Conservation (phyloP, 2,329 filamentous ascomycete species). For the Fusarium nelsonii region DNA sequence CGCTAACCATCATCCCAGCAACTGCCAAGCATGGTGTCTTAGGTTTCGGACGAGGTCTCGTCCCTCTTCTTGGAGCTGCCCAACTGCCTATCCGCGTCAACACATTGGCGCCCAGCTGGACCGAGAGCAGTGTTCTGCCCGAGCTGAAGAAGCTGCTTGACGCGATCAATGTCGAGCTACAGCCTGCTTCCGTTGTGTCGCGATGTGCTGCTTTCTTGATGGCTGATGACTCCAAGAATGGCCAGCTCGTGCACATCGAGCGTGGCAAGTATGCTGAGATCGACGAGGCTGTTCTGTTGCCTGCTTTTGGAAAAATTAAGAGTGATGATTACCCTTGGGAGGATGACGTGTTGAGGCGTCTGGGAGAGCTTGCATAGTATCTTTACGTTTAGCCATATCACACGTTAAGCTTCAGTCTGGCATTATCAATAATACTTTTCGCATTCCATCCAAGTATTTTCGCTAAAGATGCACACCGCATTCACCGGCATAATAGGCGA, state of each 20-base stretch:
- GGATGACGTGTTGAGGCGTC: slow-evolving; percentile 52
- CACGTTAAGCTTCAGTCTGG: too few species aligned
- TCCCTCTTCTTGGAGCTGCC: slow-evolving; percentile 53
- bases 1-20: slow-evolving; percentile 48
- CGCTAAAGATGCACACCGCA: too few species aligned
- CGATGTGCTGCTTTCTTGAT: slow-evolving; percentile 63
- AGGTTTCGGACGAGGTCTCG: slow-evolving; percentile 64
- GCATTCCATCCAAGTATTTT: too few species aligned
- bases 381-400: too few species aligned
- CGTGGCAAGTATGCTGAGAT: slow-evolving; percentile 65
- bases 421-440: not conserved
- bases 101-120: slow-evolving; percentile 67
- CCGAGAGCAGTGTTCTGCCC: slow-evolving; percentile 62
- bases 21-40: slow-evolving; percentile 67
- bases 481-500: too few species aligned
- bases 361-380: slow-evolving; percentile 14
- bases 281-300: slow-evolving; percentile 59
- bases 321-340: slow-evolving; percentile 52
- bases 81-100: slow-evolving; percentile 66
- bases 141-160: slow-evolving; percentile 53
- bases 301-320: slow-evolving; percentile 51
- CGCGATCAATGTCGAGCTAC: slow-evolving; percentile 56
- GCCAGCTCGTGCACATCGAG: slow-evolving; percentile 65
- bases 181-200: slow-evolving; percentile 62
- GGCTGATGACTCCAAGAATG: slow-evolving; percentile 60